These are phyloP conservation scores for Solanum piurae DNA, from an alignment of 257 asterid species.

Conservation along the genomic window DNA sequence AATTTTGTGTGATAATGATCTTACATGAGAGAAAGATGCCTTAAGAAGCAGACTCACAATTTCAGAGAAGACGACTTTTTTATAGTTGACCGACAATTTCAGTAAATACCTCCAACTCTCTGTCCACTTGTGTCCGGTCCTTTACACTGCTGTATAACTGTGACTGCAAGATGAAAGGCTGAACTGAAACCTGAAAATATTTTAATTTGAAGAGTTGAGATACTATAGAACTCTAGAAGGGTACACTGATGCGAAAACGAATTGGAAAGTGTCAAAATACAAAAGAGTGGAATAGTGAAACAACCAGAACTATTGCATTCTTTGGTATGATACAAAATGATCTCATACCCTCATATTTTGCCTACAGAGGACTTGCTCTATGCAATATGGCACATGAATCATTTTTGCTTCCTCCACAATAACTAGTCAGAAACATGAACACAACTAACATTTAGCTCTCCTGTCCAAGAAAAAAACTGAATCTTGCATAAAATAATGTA, in stretches of 20 bases:
- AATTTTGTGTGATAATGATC: background rate
- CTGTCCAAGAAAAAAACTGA: background rate
- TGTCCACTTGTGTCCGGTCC: conserved; percentile 95
- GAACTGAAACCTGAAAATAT: conserved; percentile 57
- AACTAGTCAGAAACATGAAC: background rate
- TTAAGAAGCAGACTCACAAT: background rate
- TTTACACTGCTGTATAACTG: conserved; percentile 89
- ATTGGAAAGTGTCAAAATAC: background rate
- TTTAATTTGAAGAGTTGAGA: background rate
- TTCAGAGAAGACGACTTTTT: background rate
- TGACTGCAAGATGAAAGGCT: conserved; percentile 69
- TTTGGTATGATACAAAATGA: background rate
- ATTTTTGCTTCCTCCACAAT: background rate
- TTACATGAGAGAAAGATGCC: background rate
- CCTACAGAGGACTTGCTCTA: background rate
- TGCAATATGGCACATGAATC: background rate
- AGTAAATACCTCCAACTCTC: conserved; percentile 77
- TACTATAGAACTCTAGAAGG: background rate
- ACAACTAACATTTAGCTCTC: background rate
- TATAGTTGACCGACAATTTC: background rate
- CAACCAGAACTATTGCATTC: background rate
- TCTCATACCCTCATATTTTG: background rate
- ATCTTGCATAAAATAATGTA: background rate
- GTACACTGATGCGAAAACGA: background rate
- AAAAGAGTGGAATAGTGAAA: background rate